Base-by-base conservation (phyloP, 108 stramenopile genomes). In the Cyclotella sp. region DNA sequence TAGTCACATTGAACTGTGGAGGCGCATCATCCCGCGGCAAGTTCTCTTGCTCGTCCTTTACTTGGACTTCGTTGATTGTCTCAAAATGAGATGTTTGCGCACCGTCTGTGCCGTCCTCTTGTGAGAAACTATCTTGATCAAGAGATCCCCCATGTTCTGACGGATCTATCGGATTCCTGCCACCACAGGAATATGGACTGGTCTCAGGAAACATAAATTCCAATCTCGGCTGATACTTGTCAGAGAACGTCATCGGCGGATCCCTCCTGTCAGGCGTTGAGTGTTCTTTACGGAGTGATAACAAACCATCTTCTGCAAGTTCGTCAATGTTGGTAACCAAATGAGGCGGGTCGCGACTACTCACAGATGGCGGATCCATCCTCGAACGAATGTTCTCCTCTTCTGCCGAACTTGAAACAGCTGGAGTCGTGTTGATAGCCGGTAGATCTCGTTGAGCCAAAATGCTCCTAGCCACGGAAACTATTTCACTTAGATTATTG, bases 131-230 rank as follows among this genome's bases (percentile, higher is more conserved):
- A 40, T 62, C 61, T n/a, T 1, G 18, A 15, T 39, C 61, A 15
- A 62, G 34, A 41, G 61, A 62, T 5, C 61, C 61, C 16, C 61
- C 40, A n/a, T 41, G 34, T 26, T 62, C 61, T 34, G 61, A 62
- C 6, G 61, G 61, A 62, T 62, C 61, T 62, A 15, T 62, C 0
- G 61, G 61, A 42, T 40, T 9, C 12, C 40, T 62, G 22, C 24
- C 34, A 62, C 8, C 61, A 8, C 49, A 19, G 3, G 49, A 19
- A 19, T 6, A 19, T 51, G n/a, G 49, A 19, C 5, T 51, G 19
- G 49, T 3, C 18, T 19, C 49, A 19, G 19, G 19, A 51, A 6
- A 19, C n/a, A 19, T 19, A 51, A 19, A 19, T 51, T 62, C 16
- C 34, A 30, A 41, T 12, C 18, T 16, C 9, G 13, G 16, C 18